A percentile compares a stretch with the other conserved stretches of the same genome.
Conservation (phyloP, 108 stramenopile species). For the Asterionellopsis glacialis region DNA sequence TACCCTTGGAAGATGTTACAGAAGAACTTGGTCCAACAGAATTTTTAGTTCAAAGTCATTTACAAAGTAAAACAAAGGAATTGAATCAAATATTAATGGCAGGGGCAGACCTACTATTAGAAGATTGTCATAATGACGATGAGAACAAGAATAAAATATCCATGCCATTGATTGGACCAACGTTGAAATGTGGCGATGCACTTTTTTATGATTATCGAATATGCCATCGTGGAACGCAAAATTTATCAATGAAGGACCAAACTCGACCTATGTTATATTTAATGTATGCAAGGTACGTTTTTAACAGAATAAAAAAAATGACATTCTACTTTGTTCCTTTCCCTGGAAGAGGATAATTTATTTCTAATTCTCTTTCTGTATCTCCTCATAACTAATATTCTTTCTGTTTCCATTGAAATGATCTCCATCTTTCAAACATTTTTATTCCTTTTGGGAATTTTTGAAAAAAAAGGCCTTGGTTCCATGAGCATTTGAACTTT, state of each 20-base stretch:
- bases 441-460: slow-evolving; percentile 18
- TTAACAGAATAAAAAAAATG: slow-evolving; percentile 2
- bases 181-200: slow-evolving; percentile 36
- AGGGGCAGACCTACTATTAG: neutral
- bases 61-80: slow-evolving; percentile 3
- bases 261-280: neutral
- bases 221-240: slow-evolving; percentile 47
- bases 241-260: slow-evolving; percentile 7
- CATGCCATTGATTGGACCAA: slow-evolving; percentile 17
- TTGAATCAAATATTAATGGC: neutral
- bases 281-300: neutral
- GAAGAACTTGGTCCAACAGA: slow-evolving; percentile 46
- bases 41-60: slow-evolving; percentile 31
- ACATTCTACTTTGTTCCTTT: neutral
- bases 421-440: slow-evolving; percentile 13
- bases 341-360: too few species aligned
- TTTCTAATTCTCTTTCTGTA: too few species aligned
- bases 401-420: too few species aligned
- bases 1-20: slow-evolving; percentile 29
- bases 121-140: slow-evolving; percentile 4
- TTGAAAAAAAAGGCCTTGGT: slow-evolving; percentile 63
- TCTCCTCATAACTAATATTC: too few species aligned
- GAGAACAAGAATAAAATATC: neutral
- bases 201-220: slow-evolving; percentile 54
- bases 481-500: slow-evolving; percentile 51